Conservation (phyloP, 2,329 filamentous ascomycete genomes). For the Paecilomyces dactylethromorphus region DNA sequence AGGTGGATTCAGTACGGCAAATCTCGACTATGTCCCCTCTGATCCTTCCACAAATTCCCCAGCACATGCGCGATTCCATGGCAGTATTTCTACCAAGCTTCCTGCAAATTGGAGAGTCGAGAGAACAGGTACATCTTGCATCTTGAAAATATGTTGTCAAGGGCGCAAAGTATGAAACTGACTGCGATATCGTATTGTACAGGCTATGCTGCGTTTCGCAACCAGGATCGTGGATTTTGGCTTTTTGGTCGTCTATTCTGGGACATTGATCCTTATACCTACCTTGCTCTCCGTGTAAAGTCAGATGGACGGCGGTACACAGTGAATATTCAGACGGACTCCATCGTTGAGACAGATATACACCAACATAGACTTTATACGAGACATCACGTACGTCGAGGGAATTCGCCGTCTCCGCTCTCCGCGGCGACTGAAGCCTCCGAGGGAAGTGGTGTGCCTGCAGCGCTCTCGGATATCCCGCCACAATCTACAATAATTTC, state of each 20-base stretch:
- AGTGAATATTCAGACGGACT: conserved; percentile 91
- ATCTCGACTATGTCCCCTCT: conserved; percentile 60
- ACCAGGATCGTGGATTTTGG: conserved; percentile 66
- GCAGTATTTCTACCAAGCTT: conserved; percentile 78
- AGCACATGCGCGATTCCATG: conserved; percentile 75
- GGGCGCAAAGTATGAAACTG: neutral
- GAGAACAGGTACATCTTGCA: conserved; percentile 26
- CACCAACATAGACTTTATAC: conserved; percentile 82
- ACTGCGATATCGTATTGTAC: conserved; percentile 29
- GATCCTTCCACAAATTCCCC: conserved; percentile 39
- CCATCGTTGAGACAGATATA: conserved; percentile 86
- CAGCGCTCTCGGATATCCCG: conserved; percentile 32
- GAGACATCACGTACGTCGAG: conserved; percentile 31
- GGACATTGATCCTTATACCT: conserved; percentile 85
- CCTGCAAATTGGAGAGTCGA: conserved; percentile 54
- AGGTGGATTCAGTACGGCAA: conserved; percentile 72
- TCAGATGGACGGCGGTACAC: conserved; percentile 90
- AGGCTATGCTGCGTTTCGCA: conserved; percentile 88
- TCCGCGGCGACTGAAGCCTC: conserved; percentile 9
- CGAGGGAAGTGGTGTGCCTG: conserved; percentile 21
- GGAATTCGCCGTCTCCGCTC: conserved; percentile 8
- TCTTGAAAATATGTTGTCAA: neutral
- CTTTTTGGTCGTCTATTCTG: conserved; percentile 81
- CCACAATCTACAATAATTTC: conserved; percentile 28
- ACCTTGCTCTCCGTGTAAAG: conserved; percentile 80